Evolutionary conservation across 1,139 yeast species (phyloP).

Genomic region (Debaryomyces nepalensis): DNA sequence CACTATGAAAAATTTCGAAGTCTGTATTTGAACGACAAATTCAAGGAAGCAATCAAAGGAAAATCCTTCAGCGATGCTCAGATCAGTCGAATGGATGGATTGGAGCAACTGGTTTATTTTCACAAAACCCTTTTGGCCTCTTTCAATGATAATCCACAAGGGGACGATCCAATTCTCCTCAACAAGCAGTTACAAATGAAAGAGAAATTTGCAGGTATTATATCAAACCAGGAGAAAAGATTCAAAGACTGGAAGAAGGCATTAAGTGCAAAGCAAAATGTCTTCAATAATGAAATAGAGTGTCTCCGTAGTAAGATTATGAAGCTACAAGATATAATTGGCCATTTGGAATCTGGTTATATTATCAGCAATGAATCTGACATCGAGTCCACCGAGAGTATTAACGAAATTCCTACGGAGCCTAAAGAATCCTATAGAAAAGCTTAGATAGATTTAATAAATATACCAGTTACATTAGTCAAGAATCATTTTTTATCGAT

Average conservation of each 20-base stretch:
- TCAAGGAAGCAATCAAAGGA: constrained; percentile 12
- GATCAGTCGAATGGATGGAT: constrained; percentile 18
- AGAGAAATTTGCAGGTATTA: constrained; percentile 51
- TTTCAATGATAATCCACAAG: constrained; percentile 44
- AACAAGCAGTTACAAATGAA: constrained; percentile 51
- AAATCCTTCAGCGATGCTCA: constrained; percentile 7
- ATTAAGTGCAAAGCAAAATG: constrained; percentile 58
- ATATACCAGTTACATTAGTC: too few species aligned
- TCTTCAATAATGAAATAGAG: constrained; percentile 61
- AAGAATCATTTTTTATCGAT: too few species aligned
- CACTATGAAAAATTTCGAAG: constrained; percentile 60
- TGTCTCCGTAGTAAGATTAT: constrained; percentile 39
- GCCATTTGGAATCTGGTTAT: constrained; percentile 18
- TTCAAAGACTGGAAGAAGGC: constrained; percentile 71
- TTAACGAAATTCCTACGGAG: constrained; percentile 13
- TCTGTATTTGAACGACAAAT: constrained; percentile 42
- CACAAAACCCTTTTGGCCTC: constrained; percentile 40
- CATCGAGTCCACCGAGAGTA: constrained; percentile 10
- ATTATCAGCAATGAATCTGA: constrained; percentile 3
- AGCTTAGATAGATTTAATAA: too few species aligned
- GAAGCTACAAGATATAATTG: constrained; percentile 43
- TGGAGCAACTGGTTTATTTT: constrained; percentile 30
- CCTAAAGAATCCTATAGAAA: not conserved
- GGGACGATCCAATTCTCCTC: constrained; percentile 53
- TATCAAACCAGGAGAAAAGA: constrained; percentile 58